Percentiles rank a stretch among this genome's conserved stretches.
Conservation (phyloP, 345 rosid genomes). For the Populus simonii region DNA sequence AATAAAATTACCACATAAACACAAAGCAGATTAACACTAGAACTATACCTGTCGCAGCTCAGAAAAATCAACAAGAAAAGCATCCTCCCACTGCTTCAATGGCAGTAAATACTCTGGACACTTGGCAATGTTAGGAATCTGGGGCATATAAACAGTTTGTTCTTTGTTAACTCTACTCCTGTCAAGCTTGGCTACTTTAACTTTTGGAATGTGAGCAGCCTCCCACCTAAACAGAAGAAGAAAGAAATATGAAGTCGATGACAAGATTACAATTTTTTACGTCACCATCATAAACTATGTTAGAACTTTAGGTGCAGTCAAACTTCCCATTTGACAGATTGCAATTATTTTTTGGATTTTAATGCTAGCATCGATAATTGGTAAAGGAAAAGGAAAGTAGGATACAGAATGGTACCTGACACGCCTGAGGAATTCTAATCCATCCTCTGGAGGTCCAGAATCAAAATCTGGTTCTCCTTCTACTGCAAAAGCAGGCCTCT, state of each 20-base stretch:
- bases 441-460: constrained; percentile 93
- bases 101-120: constrained; percentile 70
- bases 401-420: constrained; percentile 55
- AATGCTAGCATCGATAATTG: neutral
- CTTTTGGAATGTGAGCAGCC: constrained; percentile 74
- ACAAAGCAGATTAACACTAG: neutral
- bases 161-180: constrained; percentile 40
- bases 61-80: constrained; percentile 73
- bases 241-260: constrained; percentile 8
- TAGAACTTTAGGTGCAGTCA: no score
- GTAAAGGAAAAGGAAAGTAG: neutral
- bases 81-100: constrained; percentile 75
- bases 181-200: constrained; percentile 63
- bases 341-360: no score
- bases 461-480: constrained; percentile 87
- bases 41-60: constrained; percentile 59
- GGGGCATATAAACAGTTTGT: constrained; percentile 87
- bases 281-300: neutral
- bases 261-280: neutral
- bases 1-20: neutral
- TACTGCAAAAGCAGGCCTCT: constrained; percentile 73
- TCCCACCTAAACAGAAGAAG: constrained; percentile 69
- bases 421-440: constrained; percentile 79
- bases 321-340: no score
- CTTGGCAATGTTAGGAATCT: constrained; percentile 69